Base-by-base conservation (phyloP, 208 protist genomes). In the Acanthamoeba castellanii region DNA sequence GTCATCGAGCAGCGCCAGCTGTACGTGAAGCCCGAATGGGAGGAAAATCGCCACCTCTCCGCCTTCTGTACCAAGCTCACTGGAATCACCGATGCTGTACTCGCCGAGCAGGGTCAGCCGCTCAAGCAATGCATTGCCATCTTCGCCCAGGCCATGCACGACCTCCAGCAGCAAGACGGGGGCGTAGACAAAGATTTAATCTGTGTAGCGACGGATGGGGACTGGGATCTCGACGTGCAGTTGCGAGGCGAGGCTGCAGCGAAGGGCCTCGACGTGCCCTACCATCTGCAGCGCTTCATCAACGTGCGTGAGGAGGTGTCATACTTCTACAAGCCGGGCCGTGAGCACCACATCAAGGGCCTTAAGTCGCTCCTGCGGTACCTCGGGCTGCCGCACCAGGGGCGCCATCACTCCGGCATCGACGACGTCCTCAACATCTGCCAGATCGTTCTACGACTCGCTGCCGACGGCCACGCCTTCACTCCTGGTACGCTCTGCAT, bases 11-110 rank as follows among this genome's bases (percentile, higher is more conserved):
- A 74, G 87, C 50, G 50, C 27, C 82, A 94, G 37, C 61, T 81
- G 34, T 95, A 84, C 30, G 88, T 95, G 37, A 14, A 7, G 42
- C 94, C 94, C 52, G 47, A 92, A 34, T 94, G 85, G 87, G 45
- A 68, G 87, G 61, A 47, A 0, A 68, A 94, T 25, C 81, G 66
- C 13, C 45, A 59, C 18, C 85, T 95, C 57, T 88, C 78, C 7
- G 82, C 85, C 52, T 95, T 94, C 47, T 95, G 94, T 59, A 95
- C 94, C 37, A 50, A 34, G 34, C 82, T 95, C 85, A 95, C 94
- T 22, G 94, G 94, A 1, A 95, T 95, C 87, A 85, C 94, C 37
- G 72, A 95, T 25, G 68, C 14, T 11, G 14, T 55, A 7, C 87
- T 90, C 52, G 82, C 82, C 57, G 55, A 37, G 20, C 82, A 47